Conservation (phyloP, 345 rosid species). For the Microthlaspi erraticum region DNA sequence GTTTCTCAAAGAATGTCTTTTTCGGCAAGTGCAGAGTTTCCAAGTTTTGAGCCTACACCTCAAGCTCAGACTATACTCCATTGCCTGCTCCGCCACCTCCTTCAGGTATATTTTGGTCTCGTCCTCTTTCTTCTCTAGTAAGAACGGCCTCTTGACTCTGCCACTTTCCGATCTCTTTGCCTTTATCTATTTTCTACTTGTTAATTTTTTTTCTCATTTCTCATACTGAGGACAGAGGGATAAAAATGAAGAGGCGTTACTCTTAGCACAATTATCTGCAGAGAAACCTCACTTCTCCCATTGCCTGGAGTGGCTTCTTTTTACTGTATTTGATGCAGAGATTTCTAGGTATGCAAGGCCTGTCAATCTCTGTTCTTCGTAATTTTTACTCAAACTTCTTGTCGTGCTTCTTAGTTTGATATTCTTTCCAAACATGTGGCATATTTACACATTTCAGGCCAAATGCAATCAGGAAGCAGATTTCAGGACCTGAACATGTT, state of each 20-base stretch:
- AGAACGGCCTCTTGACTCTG: slow-evolving; percentile 23
- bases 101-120: slow-evolving; percentile 68
- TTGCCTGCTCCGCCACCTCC: slow-evolving; percentile 96
- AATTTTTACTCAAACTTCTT: slow-evolving; percentile 2
- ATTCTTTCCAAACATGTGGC: slow-evolving; percentile 17
- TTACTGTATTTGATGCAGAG: slow-evolving; percentile 96
- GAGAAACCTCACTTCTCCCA: slow-evolving; percentile 97
- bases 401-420: slow-evolving; percentile 1
- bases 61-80: slow-evolving; percentile 98
- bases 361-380: background rate
- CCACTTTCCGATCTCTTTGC: background rate
- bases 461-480: slow-evolving; percentile 66
- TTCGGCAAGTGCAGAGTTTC: slow-evolving; percentile 97
- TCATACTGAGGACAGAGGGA: slow-evolving; percentile 64
- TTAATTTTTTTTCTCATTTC: slow-evolving; percentile 16
- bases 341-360: slow-evolving; percentile 72
- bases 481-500: slow-evolving; percentile 49
- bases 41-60: slow-evolving; percentile 98
- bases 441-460: slow-evolving; percentile 55
- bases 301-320: slow-evolving; percentile 98
- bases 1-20: slow-evolving; percentile 95
- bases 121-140: slow-evolving; percentile 13
- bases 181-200: no score
- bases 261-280: slow-evolving; percentile 84
- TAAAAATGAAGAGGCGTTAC: slow-evolving; percentile 86